phyloP scores from a whole-genome alignment of 805 yeast species.

The Blastobotrys peoriensis region DNA sequence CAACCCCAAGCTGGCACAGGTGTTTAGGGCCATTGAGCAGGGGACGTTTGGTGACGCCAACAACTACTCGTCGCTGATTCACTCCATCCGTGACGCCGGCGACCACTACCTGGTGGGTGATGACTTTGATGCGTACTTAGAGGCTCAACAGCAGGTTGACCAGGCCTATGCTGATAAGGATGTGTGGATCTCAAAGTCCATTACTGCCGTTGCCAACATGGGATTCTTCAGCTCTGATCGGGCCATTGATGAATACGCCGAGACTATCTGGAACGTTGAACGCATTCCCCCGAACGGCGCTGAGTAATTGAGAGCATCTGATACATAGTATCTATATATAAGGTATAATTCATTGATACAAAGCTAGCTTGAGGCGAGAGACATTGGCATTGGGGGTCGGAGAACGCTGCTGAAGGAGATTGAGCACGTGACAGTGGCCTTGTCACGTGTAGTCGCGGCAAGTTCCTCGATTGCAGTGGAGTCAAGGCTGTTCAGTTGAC shows the following conservation, averaged over 20 bases:
- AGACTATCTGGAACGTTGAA: conserved; percentile 87
- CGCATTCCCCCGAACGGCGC: conserved; percentile 36
- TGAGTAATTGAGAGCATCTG: background rate
- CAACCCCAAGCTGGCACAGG: conserved; percentile 55
- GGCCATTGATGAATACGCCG: conserved; percentile 89
- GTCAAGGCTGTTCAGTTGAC: too few species aligned
- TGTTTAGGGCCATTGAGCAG: conserved; percentile 57
- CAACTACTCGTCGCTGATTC: conserved; percentile 58
- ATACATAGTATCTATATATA: too few species aligned
- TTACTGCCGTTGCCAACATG: conserved; percentile 80
- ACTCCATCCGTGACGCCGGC: conserved; percentile 64
- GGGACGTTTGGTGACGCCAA: conserved; percentile 67
- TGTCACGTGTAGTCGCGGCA: background rate
- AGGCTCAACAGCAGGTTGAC: conserved; percentile 74
- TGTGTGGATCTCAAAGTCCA: conserved; percentile 71
- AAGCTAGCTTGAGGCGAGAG: too few species aligned
- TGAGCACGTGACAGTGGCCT: background rate
- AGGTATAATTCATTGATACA: too few species aligned
- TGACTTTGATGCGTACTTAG: conserved; percentile 81
- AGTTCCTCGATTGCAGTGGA: too few species aligned
- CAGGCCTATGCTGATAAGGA: conserved; percentile 59
- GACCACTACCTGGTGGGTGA: conserved; percentile 84
- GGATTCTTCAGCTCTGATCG: conserved; percentile 91
- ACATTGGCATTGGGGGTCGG: background rate
- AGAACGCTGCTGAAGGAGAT: background rate